Conservation (phyloP, 1,139 yeast species). For the Pichia sp. region DNA sequence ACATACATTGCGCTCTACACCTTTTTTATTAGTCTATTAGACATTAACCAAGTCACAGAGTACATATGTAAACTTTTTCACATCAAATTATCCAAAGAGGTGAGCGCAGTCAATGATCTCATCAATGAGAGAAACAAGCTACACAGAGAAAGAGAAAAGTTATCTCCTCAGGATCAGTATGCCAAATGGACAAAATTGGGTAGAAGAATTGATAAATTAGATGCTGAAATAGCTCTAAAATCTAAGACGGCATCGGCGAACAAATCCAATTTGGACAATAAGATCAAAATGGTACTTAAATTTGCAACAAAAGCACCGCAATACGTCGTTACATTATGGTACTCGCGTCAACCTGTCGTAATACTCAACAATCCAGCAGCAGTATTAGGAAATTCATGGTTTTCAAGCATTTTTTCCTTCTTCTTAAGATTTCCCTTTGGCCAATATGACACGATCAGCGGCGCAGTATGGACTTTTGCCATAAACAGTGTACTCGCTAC, state of each 20-base stretch:
- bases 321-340: conserved; percentile 46
- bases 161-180: conserved; percentile 88
- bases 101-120: too few species aligned
- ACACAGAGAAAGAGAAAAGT: conserved; percentile 45
- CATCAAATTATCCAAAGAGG: too few species aligned
- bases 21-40: too few species aligned
- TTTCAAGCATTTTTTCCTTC: background rate
- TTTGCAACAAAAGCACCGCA: conserved; percentile 35
- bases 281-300: conserved; percentile 26
- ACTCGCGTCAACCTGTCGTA: conserved; percentile 44
- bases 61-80: too few species aligned
- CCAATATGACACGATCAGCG: background rate
- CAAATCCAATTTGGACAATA: background rate
- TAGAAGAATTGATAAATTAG: conserved; percentile 55
- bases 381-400: background rate
- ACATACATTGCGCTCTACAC: too few species aligned
- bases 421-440: background rate
- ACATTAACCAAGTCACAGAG: too few species aligned
- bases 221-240: conserved; percentile 36
- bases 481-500: background rate
- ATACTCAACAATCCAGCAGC: background rate
- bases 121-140: conserved; percentile 16
- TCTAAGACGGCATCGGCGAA: background rate
- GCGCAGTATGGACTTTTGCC: background rate
- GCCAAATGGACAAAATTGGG: conserved; percentile 95